Percentiles rank a stretch among this genome's conserved stretches.
Evolutionary conservation across 2,329 filamentous ascomycete species (phyloP).

Genomic region (Diaporthe sp.): DNA sequence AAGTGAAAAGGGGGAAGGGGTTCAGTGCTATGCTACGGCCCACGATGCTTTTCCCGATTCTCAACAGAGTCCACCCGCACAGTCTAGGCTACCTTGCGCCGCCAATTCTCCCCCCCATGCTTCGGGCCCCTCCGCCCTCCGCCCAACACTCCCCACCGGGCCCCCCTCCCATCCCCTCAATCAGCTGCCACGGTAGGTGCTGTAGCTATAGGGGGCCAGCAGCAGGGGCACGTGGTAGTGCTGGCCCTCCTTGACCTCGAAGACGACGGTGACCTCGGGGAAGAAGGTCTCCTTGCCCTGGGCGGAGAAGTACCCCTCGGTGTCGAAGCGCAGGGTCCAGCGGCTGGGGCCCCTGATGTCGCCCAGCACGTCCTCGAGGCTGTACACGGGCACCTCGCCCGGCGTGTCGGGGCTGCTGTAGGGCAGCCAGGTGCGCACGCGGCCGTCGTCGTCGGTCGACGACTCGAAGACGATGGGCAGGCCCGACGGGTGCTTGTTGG

Average conservation of each 20-base stretch:
- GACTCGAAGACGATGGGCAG: slow-evolving; percentile 69
- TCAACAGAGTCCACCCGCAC: background rate
- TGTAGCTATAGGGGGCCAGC: slow-evolving; percentile 83
- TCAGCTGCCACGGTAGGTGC: slow-evolving; percentile 83
- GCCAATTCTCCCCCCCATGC: background rate
- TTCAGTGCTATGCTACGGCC: slow-evolving; percentile 2
- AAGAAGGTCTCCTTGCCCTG: slow-evolving; percentile 69
- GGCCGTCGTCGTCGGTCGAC: slow-evolving; percentile 82
- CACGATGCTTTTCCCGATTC: background rate
- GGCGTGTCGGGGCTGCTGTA: slow-evolving; percentile 63
- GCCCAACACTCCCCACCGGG: background rate
- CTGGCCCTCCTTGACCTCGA: slow-evolving; percentile 67
- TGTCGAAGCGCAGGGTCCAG: slow-evolving; percentile 81
- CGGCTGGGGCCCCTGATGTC: slow-evolving; percentile 59
- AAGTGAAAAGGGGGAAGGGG: background rate
- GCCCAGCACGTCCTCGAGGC: slow-evolving; percentile 67
- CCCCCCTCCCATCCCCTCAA: too few species aligned
- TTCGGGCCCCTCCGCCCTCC: background rate
- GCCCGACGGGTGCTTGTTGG: slow-evolving; percentile 47
- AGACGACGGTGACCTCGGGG: slow-evolving; percentile 69
- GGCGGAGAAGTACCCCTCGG: slow-evolving; percentile 76
- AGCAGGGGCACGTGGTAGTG: slow-evolving; percentile 85
- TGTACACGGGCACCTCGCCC: slow-evolving; percentile 70
- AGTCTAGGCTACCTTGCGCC: background rate
- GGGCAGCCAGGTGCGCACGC: slow-evolving; percentile 77